These are phyloP conservation scores for Cucumis melo DNA, from an alignment of 306 rosid species.

Conservation along the genomic window DNA sequence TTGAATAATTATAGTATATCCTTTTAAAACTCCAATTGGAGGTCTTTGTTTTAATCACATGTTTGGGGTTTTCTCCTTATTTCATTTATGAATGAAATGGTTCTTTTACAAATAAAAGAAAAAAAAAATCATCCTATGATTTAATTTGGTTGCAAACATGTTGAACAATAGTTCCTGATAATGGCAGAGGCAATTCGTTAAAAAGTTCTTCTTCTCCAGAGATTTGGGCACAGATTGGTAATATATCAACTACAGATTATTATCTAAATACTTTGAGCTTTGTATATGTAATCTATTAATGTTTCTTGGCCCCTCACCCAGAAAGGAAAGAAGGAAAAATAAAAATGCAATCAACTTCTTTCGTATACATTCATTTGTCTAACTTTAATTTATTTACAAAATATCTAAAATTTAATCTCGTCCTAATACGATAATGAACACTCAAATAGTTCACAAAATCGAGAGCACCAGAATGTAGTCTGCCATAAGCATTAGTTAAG, in stretches of 20 bases:
- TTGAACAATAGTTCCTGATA: slow-evolving; percentile 9
- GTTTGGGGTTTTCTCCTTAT: no score
- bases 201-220: slow-evolving; percentile 60
- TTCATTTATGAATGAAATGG: no score
- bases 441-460: background rate
- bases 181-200: slow-evolving; percentile 73
- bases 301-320: background rate
- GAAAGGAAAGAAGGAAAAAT: background rate
- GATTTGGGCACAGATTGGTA: slow-evolving; percentile 85
- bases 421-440: background rate
- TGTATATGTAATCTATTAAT: background rate
- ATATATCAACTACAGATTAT: slow-evolving; percentile 7
- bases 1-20: no score
- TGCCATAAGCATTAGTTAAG: background rate
- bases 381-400: no score
- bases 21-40: no score
- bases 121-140: background rate
- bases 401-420: no score
- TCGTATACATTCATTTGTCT: no score
- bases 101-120: no score
- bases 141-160: background rate
- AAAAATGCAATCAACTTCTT: background rate
- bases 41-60: no score
- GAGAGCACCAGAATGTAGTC: background rate
- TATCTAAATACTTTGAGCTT: background rate